Evolutionary conservation across 208 protist genomes (phyloP).

Genomic region (Spironucleus salmonicida): DNA sequence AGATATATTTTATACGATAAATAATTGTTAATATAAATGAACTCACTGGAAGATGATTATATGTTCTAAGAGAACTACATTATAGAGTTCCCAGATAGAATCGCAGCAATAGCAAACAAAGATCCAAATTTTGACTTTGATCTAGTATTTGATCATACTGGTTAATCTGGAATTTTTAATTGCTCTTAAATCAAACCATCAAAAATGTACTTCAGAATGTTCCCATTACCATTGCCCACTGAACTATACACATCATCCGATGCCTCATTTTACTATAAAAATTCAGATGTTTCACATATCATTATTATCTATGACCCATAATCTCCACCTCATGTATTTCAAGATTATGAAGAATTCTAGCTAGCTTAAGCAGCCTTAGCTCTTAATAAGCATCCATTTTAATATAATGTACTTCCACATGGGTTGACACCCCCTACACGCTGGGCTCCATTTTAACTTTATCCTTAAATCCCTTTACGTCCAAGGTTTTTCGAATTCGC

Average conservation of each 20-base stretch:
- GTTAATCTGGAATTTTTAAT: background rate
- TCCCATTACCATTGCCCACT: background rate
- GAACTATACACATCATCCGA: background rate
- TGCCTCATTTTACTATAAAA: slow-evolving; percentile 1
- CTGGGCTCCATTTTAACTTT: slow-evolving; percentile 20
- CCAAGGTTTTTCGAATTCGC: slow-evolving; percentile 52
- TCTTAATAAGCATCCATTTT: background rate
- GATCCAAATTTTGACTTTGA: slow-evolving; percentile 14
- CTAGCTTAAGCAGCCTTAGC: background rate
- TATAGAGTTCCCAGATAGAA: background rate
- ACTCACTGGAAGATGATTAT: slow-evolving; percentile 15
- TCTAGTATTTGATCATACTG: background rate
- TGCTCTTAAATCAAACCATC: background rate
- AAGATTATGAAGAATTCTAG: slow-evolving; percentile 4
- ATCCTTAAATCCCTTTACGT: background rate
- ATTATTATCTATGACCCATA: slow-evolving; percentile 23
- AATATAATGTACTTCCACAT: slow-evolving; percentile 4
- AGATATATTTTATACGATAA: no score
- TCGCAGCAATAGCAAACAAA: background rate
- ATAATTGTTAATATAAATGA: background rate
- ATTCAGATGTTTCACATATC: slow-evolving; percentile 13
- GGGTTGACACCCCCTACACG: background rate
- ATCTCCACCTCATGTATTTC: background rate
- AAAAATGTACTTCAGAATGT: background rate
- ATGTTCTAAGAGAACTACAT: slow-evolving; percentile 18